Base-by-base conservation (phyloP, 257 asterid genomes). In the Penstemon eatonii region DNA sequence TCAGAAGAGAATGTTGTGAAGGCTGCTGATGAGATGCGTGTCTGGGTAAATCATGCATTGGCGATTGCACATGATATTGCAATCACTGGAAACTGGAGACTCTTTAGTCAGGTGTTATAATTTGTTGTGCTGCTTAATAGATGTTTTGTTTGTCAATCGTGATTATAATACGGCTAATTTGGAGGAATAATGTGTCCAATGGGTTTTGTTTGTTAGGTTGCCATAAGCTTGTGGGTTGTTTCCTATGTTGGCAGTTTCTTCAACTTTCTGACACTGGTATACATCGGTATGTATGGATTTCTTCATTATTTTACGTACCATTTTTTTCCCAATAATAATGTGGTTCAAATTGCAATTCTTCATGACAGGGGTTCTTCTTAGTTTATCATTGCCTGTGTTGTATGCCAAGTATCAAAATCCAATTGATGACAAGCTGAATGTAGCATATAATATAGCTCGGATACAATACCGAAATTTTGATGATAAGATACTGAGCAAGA, bases 221-320 rank as follows among this genome's bases (percentile, higher is more conserved):
- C 91, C 59, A 36, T 69, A 12, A 43, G 73, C 59, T 77, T 89
- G 80, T 90, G 87, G 95, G 56, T 79, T 46, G 71, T 83, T 44
- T 93, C 97, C n/a, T 89, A 77, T 75, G 74, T 89, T 63, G 97
- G 99, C 38, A 78, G 92, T 74, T 89, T 87, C 75, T 84, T 84
- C 85, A 86, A 75, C 84, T 85, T 89, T 63, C 87, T 90, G 18
- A 84, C 99, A 49, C 77, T 93, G 70, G 51, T 85, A 60, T 93
- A 89, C 76, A 73, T 80, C 65, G 86, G 99, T 93, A 68, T 83
- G 94, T 75, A 49, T 43, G 46, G 11, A 41, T 53, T 75, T 46
- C 50, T 60, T 13, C 3, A 37, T n/a, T 55, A 6, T 5, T 45
- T 44, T 47, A 52, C 65, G 15, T 51, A 61, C 36, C 55, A 15